These are phyloP conservation scores for Vaccinium vitisidaea DNA, from an alignment of 148 eudicot species.

Conservation along the genomic window DNA sequence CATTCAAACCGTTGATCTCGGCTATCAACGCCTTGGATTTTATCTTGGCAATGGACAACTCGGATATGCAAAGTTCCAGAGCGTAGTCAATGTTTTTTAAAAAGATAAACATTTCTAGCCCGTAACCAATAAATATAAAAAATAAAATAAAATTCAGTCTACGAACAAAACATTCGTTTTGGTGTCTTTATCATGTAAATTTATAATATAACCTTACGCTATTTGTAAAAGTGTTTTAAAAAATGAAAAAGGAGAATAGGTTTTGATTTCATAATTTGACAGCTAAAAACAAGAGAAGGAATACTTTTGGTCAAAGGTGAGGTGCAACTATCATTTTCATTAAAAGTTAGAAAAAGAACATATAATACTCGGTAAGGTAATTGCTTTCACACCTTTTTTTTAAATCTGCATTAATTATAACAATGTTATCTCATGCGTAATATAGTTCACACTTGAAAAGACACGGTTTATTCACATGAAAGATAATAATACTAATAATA, in stretches of 20 bases:
- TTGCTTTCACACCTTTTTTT: background rate
- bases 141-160: background rate
- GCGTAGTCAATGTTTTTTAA: too few species aligned
- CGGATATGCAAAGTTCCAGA: too few species aligned
- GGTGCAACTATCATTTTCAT: background rate
- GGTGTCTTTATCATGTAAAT: background rate
- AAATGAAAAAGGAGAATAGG: background rate
- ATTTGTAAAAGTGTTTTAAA: background rate
- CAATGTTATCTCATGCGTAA: background rate
- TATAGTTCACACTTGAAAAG: background rate
- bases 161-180: background rate
- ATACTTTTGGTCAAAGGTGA: background rate
- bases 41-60: too few species aligned
- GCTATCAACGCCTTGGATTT: too few species aligned
- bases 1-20: too few species aligned
- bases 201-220: background rate
- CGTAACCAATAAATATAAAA: background rate
- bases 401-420: background rate
- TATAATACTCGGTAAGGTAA: background rate
- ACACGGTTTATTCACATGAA: background rate
- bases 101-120: too few species aligned
- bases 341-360: background rate
- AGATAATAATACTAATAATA: background rate
- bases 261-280: background rate
- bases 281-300: background rate